Conservation (phyloP, 192 early-diverging fungal genomes). For the Geranomyces variabilis region DNA sequence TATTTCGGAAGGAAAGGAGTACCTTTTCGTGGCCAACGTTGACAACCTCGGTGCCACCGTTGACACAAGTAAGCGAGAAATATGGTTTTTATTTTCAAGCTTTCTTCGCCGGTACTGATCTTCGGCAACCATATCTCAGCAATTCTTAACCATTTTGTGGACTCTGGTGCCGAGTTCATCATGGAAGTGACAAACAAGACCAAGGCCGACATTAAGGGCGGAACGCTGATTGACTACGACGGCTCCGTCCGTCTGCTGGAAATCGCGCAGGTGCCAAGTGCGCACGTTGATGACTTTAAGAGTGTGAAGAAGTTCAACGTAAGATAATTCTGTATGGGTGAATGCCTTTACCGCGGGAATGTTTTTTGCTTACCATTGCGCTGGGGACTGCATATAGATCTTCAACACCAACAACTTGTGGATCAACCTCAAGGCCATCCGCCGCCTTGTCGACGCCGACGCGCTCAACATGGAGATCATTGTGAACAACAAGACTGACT, state of each 20-base stretch:
- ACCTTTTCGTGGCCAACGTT: conserved; percentile 97
- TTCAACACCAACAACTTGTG: conserved; percentile 88
- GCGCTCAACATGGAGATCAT: conserved; percentile 92
- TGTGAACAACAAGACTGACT: conserved; percentile 94
- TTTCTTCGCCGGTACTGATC: too few relatives aligned
- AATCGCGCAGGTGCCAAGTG: conserved; percentile 97
- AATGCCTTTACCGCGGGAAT: neutral
- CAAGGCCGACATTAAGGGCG: conserved; percentile 99
- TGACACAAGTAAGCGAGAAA: conserved; percentile 62
- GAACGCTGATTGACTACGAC: conserved; percentile 98
- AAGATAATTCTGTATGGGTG: neutral
- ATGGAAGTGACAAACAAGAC: conserved; percentile 99
- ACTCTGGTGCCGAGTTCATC: conserved; percentile 86
- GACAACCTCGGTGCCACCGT: conserved; percentile 99
- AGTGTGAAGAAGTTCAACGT: conserved; percentile 97
- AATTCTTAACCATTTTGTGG: conserved; percentile 90
- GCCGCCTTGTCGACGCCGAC: conserved; percentile 77
- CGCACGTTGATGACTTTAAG: conserved; percentile 97
- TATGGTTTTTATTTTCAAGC: too few relatives aligned
- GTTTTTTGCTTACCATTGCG: neutral
- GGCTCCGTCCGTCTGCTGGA: conserved; percentile 90
- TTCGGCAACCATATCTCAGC: conserved; percentile 30
- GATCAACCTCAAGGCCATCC: conserved; percentile 53
- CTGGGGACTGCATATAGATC: conserved; percentile 16
- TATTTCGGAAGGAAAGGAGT: conserved; percentile 94